These are phyloP conservation scores for Shiraia bambusicola DNA, from an alignment of 2,329 filamentous ascomycete genomes.

Conservation along the genomic window DNA sequence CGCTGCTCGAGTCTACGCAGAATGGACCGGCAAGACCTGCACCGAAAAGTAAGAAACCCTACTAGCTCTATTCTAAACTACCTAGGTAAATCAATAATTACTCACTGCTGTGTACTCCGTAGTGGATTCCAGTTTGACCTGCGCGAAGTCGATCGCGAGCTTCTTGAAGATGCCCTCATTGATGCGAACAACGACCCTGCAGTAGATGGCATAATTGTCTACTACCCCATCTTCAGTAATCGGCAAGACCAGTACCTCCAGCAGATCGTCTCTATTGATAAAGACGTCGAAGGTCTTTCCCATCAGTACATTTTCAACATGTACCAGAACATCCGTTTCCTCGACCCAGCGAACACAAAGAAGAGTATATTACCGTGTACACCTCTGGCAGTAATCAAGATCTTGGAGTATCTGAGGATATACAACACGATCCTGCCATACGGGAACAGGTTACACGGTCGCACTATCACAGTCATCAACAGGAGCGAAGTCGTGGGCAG, in stretches of 20 bases:
- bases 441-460: conserved; percentile 89
- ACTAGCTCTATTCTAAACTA: no score
- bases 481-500: conserved; percentile 93
- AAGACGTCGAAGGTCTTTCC: conserved; percentile 93
- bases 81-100: no score
- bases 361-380: conserved; percentile 97
- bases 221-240: conserved; percentile 95
- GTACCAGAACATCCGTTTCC: conserved; percentile 96
- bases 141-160: conserved; percentile 79
- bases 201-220: conserved; percentile 91
- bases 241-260: conserved; percentile 93
- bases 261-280: conserved; percentile 83
- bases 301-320: conserved; percentile 98
- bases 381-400: conserved; percentile 93
- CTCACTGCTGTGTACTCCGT: conserved; percentile 5
- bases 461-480: conserved; percentile 95
- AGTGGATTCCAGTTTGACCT: conserved; percentile 91
- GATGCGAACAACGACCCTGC: conserved; percentile 75
- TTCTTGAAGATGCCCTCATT: conserved; percentile 85
- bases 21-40: conserved; percentile 97
- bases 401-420: conserved; percentile 90
- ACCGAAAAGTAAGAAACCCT: conserved; percentile 86
- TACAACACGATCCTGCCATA: conserved; percentile 94
- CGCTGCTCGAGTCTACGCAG: conserved; percentile 87
- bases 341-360: conserved; percentile 76